A percentile compares a stretch with the other conserved stretches of the same genome.
Conservation (phyloP, 768 basidiomycete species). For the Tricholomella constricta region DNA sequence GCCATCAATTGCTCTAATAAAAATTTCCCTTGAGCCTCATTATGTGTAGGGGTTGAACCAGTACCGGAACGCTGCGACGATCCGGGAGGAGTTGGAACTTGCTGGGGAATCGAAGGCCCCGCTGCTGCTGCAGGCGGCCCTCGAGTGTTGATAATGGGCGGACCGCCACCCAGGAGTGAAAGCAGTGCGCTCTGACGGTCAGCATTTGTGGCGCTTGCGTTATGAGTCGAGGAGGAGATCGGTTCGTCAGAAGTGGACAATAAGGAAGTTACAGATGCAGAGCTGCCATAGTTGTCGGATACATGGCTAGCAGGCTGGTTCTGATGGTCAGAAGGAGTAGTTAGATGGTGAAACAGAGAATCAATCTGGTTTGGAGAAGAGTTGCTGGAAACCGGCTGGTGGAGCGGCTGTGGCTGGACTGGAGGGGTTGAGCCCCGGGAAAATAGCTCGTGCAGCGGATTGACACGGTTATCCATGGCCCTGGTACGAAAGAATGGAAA, state of each 20-base stretch:
- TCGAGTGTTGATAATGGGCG: conserved; percentile 31
- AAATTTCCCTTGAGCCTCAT: conserved; percentile 71
- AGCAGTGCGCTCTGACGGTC: conserved; percentile 79
- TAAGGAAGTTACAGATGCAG: conserved; percentile 40
- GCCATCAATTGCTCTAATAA: conserved; percentile 81
- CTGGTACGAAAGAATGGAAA: conserved; percentile 14
- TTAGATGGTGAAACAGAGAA: conserved; percentile 63
- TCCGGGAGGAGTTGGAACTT: conserved; percentile 71
- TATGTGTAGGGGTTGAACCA: conserved; percentile 53
- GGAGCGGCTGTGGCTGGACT: conserved; percentile 31
- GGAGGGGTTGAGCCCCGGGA: conserved; percentile 58
- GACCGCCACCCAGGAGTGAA: conserved; percentile 60
- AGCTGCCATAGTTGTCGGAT: conserved; percentile 32
- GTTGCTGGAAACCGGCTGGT: conserved; percentile 41
- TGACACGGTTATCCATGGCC: conserved; percentile 44
- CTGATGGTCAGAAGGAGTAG: conserved; percentile 40
- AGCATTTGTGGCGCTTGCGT: conserved; percentile 43
- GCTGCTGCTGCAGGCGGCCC: conserved; percentile 24
- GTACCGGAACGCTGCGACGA: conserved; percentile 57
- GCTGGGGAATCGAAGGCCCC: conserved; percentile 45
- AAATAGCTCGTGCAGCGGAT: conserved; percentile 51
- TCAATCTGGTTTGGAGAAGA: conserved; percentile 65
- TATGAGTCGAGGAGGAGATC: conserved; percentile 42
- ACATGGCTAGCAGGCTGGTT: conserved; percentile 21
- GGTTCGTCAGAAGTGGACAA: conserved; percentile 50